These are phyloP conservation scores for Magnusiomyces tetraspermus DNA, from an alignment of 1,139 yeast species.

Conservation along the genomic window DNA sequence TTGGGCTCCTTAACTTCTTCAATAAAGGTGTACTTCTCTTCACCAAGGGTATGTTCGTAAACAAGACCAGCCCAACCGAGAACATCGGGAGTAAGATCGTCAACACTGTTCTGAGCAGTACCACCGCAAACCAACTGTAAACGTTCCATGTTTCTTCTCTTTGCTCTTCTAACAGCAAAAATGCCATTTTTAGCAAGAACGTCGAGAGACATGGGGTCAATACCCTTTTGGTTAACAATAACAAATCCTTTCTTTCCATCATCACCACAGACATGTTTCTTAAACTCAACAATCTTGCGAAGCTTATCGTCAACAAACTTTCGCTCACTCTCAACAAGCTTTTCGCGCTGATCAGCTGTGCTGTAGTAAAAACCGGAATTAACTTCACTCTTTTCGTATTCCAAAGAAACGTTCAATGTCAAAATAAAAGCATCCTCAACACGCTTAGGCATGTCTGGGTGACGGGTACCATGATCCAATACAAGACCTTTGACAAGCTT, in stretches of 20 bases:
- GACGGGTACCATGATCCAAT: slow-evolving; percentile 97
- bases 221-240: slow-evolving; percentile 95
- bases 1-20: slow-evolving; percentile 89
- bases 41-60: slow-evolving; percentile 89
- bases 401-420: slow-evolving; percentile 86
- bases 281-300: slow-evolving; percentile 81
- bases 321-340: slow-evolving; percentile 87
- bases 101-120: slow-evolving; percentile 95
- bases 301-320: slow-evolving; percentile 91
- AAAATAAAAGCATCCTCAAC: slow-evolving; percentile 76
- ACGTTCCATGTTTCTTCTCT: slow-evolving; percentile 98
- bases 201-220: slow-evolving; percentile 96
- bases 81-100: slow-evolving; percentile 75
- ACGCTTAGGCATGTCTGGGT: slow-evolving; percentile 96
- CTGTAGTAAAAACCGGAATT: slow-evolving; percentile 95
- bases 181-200: slow-evolving; percentile 88
- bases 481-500: slow-evolving; percentile 80
- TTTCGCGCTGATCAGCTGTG: slow-evolving; percentile 91
- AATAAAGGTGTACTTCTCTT: slow-evolving; percentile 93
- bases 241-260: slow-evolving; percentile 75
- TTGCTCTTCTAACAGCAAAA: slow-evolving; percentile 92
- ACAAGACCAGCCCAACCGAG: slow-evolving; percentile 88
- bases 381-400: slow-evolving; percentile 96
- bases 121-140: slow-evolving; percentile 95
- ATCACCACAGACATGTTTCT: slow-evolving; percentile 80